Base-by-base conservation (phyloP, 306 rosid species). In the Lathyrus tuberosus region DNA sequence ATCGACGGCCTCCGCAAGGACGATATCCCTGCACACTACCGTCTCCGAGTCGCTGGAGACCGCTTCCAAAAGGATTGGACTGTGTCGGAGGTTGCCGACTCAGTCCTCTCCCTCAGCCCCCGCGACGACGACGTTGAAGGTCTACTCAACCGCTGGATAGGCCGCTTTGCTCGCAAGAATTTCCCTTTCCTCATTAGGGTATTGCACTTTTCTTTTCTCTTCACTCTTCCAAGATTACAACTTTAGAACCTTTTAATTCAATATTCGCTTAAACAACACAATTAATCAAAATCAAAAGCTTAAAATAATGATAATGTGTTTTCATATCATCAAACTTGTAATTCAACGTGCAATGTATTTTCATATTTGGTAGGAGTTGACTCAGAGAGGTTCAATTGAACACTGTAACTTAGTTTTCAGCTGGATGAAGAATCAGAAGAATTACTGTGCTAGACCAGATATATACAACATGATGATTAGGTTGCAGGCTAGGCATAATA, bases 61-160 rank as follows among this genome's bases (percentile, higher is more conserved):
- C 89, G 88, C 2, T 93, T 88, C 69, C 96, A 93, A 86, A 89
- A 54, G 83, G 97, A 90, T 62, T 88, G 96, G 98, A 65, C 96
- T 24, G 82, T 93, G 28, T 83, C 96, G 17, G 96, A 88, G 87
- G 89, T 90, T 9, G 96, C 75, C 14, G 73, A 79, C 43, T 68
- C 52, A 47, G 79, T 93, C 54, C 82, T 84, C 52, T 67, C 73
- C 41, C 86, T 85, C 59, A 46, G 77, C 41, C 83, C 76, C 42
- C 62, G 57, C 9, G 87, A 84, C 18, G 97, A 84, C 18, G 97
- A 88, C 73, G 9, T 93, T 61, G 89, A 93, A 10, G 93, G 91
- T 31, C 24, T 90, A 17, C 86, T 93, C 64, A 93, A 93, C 62
- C 85, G 82, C 43, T 93, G 97, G 97, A 72, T 86, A 6, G 98